Conservation (phyloP, 345 rosid species). For the Odontarrhena argentea region DNA sequence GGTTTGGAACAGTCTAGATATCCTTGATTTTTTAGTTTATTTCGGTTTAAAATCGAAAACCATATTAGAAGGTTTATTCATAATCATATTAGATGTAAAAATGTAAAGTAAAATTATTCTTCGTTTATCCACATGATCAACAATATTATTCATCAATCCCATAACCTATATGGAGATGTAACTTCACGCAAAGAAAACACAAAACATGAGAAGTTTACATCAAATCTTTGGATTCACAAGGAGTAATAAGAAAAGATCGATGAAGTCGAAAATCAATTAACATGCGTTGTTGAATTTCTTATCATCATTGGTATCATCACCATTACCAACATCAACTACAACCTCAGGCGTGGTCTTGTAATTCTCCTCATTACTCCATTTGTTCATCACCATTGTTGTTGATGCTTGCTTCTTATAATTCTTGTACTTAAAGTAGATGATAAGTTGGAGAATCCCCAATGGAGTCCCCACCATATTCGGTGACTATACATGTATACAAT, state of each 20-base stretch:
- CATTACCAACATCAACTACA: constrained; percentile 16
- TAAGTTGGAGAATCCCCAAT: constrained; percentile 70
- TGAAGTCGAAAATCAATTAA: constrained; percentile 12
- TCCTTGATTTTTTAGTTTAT: too few relatives aligned
- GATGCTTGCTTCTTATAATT: constrained; percentile 53
- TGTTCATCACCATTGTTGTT: constrained; percentile 31
- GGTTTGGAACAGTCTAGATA: too few relatives aligned
- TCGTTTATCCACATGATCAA: constrained; percentile 14
- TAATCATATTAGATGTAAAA: too few relatives aligned
- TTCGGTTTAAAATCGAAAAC: too few relatives aligned
- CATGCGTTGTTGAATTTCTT: constrained; percentile 38
- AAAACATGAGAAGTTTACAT: constrained; percentile 14
- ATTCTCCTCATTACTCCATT: constrained; percentile 50
- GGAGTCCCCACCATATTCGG: constrained; percentile 74
- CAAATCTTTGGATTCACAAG: constrained; percentile 1
- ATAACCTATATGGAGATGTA: neutral
- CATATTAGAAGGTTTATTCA: too few relatives aligned
- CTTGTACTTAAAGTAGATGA: constrained; percentile 63
- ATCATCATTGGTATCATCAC: constrained; percentile 32
- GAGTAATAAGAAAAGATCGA: neutral
- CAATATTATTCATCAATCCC: constrained; percentile 1
- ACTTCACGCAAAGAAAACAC: constrained; percentile 14
- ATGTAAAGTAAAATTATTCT: neutral
- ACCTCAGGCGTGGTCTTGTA: constrained; percentile 41
- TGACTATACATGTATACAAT: constrained; percentile 47